Evolutionary conservation across 139 green algal species (phyloP).

Genomic region (Bryopsis sp.): DNA sequence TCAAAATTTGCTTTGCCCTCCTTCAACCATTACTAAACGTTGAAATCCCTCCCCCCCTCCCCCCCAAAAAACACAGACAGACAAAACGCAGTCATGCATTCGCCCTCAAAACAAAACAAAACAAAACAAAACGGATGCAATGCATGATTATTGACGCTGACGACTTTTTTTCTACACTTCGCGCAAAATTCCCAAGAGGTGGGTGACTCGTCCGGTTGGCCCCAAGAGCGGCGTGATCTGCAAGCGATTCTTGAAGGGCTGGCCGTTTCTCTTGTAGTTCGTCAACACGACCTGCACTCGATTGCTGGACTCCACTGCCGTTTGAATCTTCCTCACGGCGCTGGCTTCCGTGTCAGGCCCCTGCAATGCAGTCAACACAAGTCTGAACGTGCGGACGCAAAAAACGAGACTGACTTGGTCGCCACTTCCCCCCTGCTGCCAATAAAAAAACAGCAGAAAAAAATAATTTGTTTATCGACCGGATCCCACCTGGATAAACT

Average conservation of each 20-base stretch:
- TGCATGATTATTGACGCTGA: no score
- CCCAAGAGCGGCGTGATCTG: background rate
- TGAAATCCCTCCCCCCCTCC: no score
- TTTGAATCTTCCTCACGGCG: background rate
- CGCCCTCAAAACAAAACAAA: no score
- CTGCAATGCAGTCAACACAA: background rate
- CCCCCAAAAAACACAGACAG: no score
- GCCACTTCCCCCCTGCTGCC: background rate
- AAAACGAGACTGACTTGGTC: background rate
- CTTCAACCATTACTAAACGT: no score
- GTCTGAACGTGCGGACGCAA: background rate
- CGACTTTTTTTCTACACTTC: no score
- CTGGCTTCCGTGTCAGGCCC: background rate
- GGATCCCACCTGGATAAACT: background rate
- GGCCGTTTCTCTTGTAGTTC: background rate
- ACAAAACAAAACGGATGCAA: no score
- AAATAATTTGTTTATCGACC: background rate
- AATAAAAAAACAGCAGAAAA: background rate
- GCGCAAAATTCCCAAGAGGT: slow-evolving; percentile 2
- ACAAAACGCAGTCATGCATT: no score
- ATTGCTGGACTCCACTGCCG: background rate
- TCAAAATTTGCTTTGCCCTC: no score
- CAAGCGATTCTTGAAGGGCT: background rate
- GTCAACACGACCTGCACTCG: background rate
- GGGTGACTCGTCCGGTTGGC: background rate